Evolutionary conservation across 164 flowering plant species (phyloP), one percentile per base, ranked within the genome.

Genomic region (Litsea cubeba): DNA sequence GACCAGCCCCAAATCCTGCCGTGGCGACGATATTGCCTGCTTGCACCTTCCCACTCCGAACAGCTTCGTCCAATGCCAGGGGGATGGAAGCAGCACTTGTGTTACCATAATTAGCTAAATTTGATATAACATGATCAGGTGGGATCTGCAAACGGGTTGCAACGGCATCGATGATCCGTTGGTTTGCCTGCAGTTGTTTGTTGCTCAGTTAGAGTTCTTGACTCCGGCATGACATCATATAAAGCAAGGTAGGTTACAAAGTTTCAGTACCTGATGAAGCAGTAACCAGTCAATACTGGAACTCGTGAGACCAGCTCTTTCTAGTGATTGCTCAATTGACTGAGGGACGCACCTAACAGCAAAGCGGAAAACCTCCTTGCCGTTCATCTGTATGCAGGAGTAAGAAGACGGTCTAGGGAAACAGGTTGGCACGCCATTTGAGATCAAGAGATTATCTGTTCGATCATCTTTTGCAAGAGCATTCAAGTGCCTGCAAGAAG

Each of bases 71-170:
- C 84, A 94, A 78, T 30, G 97, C 99, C 84, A 95, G 75, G 0
- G 97, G 99, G 73, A 95, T 93, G n/a, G 98, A 95, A 72, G 97
- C 98, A 63, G 99, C 96, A 74, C 99, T 92, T 12, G 98, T 93
- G 83, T 95, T 95, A 1, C 99, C 99, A 75, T 95, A 92, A 57
- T 90, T 89, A 28, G 95, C 91, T 82, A 95, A 76, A 79, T 95
- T 95, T 1, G 97, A 90, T 79, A 95, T 85, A 3, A 93, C 91
- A 5, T 87, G 79, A 58, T 91, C 99, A 17, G 84, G 60, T 26
- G 92, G 90, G 57, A 95, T 71, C 30, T 88, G 86, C 74, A 93
- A 73, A 12, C 96, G 85, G 7, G 85, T 81, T 22, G 99, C 88
- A 65, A 93, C 98, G 6, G 89, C 90, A 86, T 93, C 99, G 5